Percentiles rank a stretch among this genome's conserved stretches.
Conservation (phyloP, 805 yeast genomes). For the Metschnikowia cerradonensis region DNA sequence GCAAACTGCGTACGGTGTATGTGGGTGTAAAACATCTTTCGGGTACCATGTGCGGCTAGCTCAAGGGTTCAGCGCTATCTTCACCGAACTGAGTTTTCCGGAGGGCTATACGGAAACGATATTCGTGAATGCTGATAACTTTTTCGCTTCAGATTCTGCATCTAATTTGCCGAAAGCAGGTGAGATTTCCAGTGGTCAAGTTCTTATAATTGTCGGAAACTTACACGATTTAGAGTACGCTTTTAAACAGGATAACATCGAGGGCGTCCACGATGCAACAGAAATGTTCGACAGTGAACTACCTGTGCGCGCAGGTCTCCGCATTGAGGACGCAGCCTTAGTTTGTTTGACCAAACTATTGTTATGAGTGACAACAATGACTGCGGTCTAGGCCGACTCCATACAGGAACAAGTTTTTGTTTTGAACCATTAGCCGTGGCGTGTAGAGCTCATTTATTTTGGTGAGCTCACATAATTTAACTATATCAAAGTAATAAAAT, state of each 20-base stretch:
- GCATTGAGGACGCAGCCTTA: slow-evolving; percentile 69
- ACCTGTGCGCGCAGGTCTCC: slow-evolving; percentile 49
- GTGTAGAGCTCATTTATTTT: neutral
- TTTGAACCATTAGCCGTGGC: neutral
- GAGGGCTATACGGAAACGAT: slow-evolving; percentile 67
- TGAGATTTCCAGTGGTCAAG: slow-evolving; percentile 19
- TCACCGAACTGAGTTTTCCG: slow-evolving; percentile 62
- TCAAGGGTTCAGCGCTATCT: slow-evolving; percentile 54
- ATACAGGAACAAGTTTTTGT: neutral
- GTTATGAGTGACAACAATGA: neutral
- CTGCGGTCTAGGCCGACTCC: slow-evolving; percentile 1
- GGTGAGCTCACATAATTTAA: neutral
- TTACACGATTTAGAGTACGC: slow-evolving; percentile 52
- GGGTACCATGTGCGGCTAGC: slow-evolving; percentile 77
- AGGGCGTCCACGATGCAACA: slow-evolving; percentile 49
- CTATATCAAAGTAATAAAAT: neutral
- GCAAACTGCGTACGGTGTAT: slow-evolving; percentile 59
- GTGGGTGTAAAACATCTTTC: slow-evolving; percentile 57
- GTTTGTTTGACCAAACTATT: slow-evolving; percentile 27
- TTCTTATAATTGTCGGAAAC: slow-evolving; percentile 60
- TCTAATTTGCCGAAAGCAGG: slow-evolving; percentile 20
- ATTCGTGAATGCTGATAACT: slow-evolving; percentile 66
- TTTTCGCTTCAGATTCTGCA: slow-evolving; percentile 33
- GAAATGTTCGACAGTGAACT: slow-evolving; percentile 69
- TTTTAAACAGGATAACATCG: slow-evolving; percentile 53